Conservation (phyloP, 2,329 filamentous ascomycete species). For the Huntiella moniliformis region DNA sequence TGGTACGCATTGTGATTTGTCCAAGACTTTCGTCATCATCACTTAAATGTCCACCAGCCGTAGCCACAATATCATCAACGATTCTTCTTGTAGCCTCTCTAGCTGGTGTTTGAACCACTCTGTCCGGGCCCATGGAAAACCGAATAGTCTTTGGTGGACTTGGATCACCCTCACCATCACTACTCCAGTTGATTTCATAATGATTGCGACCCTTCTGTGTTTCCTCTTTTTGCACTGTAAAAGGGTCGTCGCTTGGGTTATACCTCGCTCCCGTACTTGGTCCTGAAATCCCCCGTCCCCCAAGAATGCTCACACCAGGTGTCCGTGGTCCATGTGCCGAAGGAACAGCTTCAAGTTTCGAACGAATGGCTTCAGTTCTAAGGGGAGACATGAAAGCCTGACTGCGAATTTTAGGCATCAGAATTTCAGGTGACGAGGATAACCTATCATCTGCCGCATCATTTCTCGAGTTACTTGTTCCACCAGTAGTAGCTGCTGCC, state of each 20-base stretch:
- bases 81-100: constrained; percentile 66
- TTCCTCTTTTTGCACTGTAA: constrained; percentile 14
- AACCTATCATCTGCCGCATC: constrained; percentile 25
- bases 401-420: constrained; percentile 63
- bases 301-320: constrained; percentile 73
- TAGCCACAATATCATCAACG: constrained; percentile 60
- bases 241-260: constrained; percentile 22
- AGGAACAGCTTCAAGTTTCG: constrained; percentile 24
- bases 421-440: constrained; percentile 57
- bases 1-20: constrained; percentile 44
- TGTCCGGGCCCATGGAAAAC: constrained; percentile 60
- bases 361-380: constrained; percentile 23
- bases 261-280: neutral
- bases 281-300: constrained; percentile 27
- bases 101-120: constrained; percentile 64
- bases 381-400: constrained; percentile 71
- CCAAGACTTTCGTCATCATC: constrained; percentile 40
- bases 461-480: too few relatives aligned
- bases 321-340: constrained; percentile 36
- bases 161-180: constrained; percentile 53
- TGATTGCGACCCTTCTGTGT: constrained; percentile 17
- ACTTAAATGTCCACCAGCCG: constrained; percentile 37
- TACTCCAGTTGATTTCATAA: constrained; percentile 54
- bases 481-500: too few relatives aligned
- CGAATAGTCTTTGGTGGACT: constrained; percentile 90